Conservation (phyloP, 2,329 filamentous ascomycete genomes). For the Emydomyces testavorans region DNA sequence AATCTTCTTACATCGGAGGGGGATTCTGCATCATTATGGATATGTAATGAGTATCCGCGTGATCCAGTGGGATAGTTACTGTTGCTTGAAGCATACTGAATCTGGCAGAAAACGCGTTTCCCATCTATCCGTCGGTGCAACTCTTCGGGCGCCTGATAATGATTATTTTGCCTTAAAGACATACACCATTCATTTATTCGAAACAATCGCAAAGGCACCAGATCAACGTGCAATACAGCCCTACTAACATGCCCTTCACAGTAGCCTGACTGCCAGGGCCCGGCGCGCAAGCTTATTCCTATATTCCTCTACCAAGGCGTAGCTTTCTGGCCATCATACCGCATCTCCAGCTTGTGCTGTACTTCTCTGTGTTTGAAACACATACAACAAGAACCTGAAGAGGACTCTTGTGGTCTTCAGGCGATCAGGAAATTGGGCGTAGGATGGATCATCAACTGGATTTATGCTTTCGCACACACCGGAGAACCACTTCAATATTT, state of each 20-base stretch:
- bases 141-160: background rate
- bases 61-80: background rate
- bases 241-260: too few species aligned
- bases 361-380: conserved; percentile 5
- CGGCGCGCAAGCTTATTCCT: too few species aligned
- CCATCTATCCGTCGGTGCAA: too few species aligned
- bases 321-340: background rate
- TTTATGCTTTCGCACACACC: conserved; percentile 11
- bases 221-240: too few species aligned
- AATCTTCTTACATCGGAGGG: too few species aligned
- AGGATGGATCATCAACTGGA: conserved; percentile 4
- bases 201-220: too few species aligned
- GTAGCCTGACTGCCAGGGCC: too few species aligned
- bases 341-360: background rate
- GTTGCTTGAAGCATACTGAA: background rate
- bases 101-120: background rate
- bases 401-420: conserved; percentile 11
- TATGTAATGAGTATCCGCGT: background rate
- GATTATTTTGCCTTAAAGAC: background rate
- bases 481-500: conserved; percentile 7
- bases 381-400: conserved; percentile 12
- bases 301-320: background rate
- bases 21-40: background rate
- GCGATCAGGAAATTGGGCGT: conserved; percentile 8
- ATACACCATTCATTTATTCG: too few species aligned